Conservation (phyloP, 805 yeast genomes). For the Pichia gijzeniarum region DNA sequence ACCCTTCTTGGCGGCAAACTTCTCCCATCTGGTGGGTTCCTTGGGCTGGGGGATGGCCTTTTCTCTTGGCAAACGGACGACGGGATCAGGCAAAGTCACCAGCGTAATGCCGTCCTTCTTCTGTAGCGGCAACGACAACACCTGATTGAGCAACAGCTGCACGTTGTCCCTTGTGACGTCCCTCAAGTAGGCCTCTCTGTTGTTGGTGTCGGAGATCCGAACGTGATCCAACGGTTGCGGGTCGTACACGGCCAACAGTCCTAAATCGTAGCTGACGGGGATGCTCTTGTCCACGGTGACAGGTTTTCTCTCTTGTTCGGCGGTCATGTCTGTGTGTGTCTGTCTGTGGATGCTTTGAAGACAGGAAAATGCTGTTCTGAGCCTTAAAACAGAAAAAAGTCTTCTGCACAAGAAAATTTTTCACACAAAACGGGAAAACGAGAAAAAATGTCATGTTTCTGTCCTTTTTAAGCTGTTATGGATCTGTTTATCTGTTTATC, state of each 20-base stretch:
- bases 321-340: neutral
- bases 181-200: constrained; percentile 58
- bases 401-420: too few relatives aligned
- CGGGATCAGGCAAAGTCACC: constrained; percentile 78
- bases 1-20: constrained; percentile 93
- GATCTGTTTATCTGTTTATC: too few relatives aligned
- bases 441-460: too few relatives aligned
- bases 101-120: constrained; percentile 77
- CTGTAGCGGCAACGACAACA: constrained; percentile 82
- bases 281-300: constrained; percentile 88
- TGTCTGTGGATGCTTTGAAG: neutral
- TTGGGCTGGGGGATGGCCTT: constrained; percentile 91
- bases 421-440: too few relatives aligned
- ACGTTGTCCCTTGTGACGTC: constrained; percentile 82
- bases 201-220: constrained; percentile 45
- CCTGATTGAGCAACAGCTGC: constrained; percentile 85
- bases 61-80: constrained; percentile 84
- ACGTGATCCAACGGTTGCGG: constrained; percentile 73
- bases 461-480: too few relatives aligned
- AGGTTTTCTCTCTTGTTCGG: constrained; percentile 40
- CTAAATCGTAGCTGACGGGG: constrained; percentile 84
- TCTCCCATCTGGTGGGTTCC: constrained; percentile 94
- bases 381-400: too few relatives aligned
- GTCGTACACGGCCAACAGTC: constrained; percentile 86
- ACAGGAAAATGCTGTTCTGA: neutral